phyloP scores from a whole-genome alignment of 2,329 filamentous ascomycete species.

The Verticillium longisporum region DNA sequence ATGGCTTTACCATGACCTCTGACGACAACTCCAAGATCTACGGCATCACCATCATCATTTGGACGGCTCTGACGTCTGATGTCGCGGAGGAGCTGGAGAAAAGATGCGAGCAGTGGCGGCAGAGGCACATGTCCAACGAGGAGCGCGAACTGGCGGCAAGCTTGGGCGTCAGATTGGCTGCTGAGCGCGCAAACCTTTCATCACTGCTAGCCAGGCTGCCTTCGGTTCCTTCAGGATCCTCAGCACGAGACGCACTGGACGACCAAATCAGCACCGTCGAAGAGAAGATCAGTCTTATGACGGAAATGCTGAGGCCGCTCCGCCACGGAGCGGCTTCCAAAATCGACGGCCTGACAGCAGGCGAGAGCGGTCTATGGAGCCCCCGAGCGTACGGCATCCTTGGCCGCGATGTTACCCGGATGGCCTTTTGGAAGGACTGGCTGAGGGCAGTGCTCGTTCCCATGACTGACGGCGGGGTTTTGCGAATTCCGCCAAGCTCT shows the following conservation, averaged over 20 bases:
- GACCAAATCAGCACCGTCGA: conserved; percentile 94
- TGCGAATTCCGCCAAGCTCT: conserved; percentile 80
- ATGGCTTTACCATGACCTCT: conserved; percentile 96
- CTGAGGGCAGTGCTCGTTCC: conserved; percentile 87
- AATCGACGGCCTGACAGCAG: conserved; percentile 92
- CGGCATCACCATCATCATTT: conserved; percentile 84
- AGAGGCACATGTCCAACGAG: conserved; percentile 79
- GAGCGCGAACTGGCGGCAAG: conserved; percentile 90
- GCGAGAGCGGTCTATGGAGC: conserved; percentile 93
- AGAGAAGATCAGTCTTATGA: conserved; percentile 96
- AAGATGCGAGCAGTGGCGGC: conserved; percentile 79
- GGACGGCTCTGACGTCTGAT: conserved; percentile 77
- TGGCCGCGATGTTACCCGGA: conserved; percentile 74
- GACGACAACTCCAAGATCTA: conserved; percentile 89
- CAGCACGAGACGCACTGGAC: conserved; percentile 76
- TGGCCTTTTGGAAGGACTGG: conserved; percentile 98
- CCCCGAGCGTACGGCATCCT: conserved; percentile 90
- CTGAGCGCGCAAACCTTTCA: conserved; percentile 83
- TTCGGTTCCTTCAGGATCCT: conserved; percentile 69
- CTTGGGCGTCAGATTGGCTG: conserved; percentile 78
- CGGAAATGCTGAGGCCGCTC: conserved; percentile 85
- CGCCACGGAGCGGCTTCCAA: conserved; percentile 92
- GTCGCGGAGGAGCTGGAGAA: conserved; percentile 79
- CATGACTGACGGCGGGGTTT: conserved; percentile 82
- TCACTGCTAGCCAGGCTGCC: conserved; percentile 80